These are phyloP conservation scores for Leishmania arabica DNA, from an alignment of 208 protist species.

Conservation along the genomic window DNA sequence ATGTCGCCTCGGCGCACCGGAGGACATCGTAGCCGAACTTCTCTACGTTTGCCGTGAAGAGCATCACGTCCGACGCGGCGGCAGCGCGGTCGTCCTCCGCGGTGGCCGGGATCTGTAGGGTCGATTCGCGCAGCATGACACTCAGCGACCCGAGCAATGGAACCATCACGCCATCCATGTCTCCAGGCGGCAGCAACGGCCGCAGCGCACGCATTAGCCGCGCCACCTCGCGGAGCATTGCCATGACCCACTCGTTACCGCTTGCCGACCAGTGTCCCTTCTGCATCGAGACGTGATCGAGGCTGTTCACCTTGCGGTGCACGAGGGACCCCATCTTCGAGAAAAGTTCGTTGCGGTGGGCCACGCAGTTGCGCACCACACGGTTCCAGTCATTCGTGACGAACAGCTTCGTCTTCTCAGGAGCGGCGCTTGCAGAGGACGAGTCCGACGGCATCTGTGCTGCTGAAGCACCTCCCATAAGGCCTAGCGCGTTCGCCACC, in stretches of 20 bases:
- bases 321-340: conserved; percentile 70
- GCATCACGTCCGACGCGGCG: conserved; percentile 69
- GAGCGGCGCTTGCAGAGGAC: background rate
- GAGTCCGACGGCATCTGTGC: background rate
- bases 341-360: conserved; percentile 73
- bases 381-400: conserved; percentile 65
- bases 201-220: conserved; percentile 66
- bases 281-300: conserved; percentile 41
- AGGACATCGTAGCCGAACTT: conserved; percentile 91
- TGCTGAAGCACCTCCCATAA: background rate
- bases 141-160: conserved; percentile 75
- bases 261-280: conserved; percentile 44
- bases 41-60: conserved; percentile 92
- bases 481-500: conserved; percentile 28
- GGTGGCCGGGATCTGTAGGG: conserved; percentile 36
- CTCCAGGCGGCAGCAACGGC: conserved; percentile 60
- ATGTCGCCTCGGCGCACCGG: conserved; percentile 52
- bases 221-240: conserved; percentile 85
- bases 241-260: conserved; percentile 90
- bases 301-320: conserved; percentile 65
- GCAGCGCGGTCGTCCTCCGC: conserved; percentile 32
- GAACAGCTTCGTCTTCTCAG: conserved; percentile 31
- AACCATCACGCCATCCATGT: conserved; percentile 71
- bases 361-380: conserved; percentile 50
- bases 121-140: conserved; percentile 63